Base-by-base conservation (phyloP, 148 eudicot genomes). In the Camellia lanceoleosa region DNA sequence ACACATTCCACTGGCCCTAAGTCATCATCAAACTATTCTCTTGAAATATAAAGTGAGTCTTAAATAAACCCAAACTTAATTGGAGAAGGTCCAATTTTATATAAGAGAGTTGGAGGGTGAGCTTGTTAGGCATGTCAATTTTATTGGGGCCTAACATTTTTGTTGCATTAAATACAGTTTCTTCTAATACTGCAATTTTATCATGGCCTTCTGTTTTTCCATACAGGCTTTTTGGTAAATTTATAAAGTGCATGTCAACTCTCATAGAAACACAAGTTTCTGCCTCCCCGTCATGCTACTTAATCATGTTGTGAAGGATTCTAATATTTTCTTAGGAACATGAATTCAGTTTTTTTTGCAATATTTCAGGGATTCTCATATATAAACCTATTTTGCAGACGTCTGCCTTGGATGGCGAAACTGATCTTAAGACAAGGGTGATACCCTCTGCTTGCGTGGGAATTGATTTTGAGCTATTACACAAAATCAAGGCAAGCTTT, bases 331-430 rank as follows among this genome's bases (percentile, higher is more conserved):
- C 54, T 73, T 65, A 1, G 49, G 30, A 30, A 30, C 13, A 5
- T 61, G 30, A 38, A 43, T 5, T 68, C 18, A 16, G 30, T 46
- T 76, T 7, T 76, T 46, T 60, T 81, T 49, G 74, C 10, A 75
- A 58, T 61, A 75, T 68, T 69, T 46, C 20, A 61, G 49, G 63
- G 69, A 5, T 73, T 51, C 62, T 74, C 49, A 74, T 56, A 74
- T 71, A 70, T 62, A 63, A 66, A 70, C 52, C 7, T 80, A 69
- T 63, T 74, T 73, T 89, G 84, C 89, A 96, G 99, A 96, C 99
- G 65, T 43, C 99, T 86, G 99, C 99, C 63, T 73, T 96, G 83
- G 99, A 96, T 87, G 99, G 99, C 68, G 99, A 96, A 86, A 96
- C 97, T 64, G 99, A 96, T 87, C 87, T 96, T 79, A 96, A 93